Evolutionary conservation across 768 basidiomycete species (phyloP), one percentile per base, ranked within the genome.

Genomic region (Auriscalpium vulgare): DNA sequence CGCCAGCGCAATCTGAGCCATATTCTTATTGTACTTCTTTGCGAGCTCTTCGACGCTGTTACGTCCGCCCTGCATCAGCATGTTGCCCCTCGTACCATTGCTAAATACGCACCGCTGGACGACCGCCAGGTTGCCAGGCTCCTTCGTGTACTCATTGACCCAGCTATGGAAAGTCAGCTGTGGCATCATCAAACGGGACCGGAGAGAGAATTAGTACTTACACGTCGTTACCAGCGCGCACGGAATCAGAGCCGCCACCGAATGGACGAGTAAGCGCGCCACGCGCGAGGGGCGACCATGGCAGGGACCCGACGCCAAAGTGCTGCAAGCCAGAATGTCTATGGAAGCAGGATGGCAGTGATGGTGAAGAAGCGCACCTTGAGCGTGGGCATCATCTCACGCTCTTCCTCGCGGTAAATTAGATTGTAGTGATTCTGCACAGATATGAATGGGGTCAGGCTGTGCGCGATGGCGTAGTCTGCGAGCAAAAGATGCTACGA

Each of bases 391-490:
- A 80, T 76, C 78, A 80, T 78, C 61, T 79, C 77, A 16, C 75
- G 73, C 62, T 81, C 83, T 64, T 85, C 83, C 64, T 84, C 83
- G 45, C 82, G 76, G 62, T 84, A 84, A 40, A 80, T 47, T 5
- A 81, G 71, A 56, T 65, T 76, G 63, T 84, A 77, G 58, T 80
- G 76, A 66, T 84, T 82, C 66, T 84, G 51, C 51, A 51, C 37
- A 8, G 37, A 36, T 29, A 51, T 51, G 37, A 51, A 51, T 10
- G 50, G 50, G 34, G 50, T 53, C n/a, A 53, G 43, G 8, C 43
- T 53, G 38, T 53, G 37, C 6, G 17, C 4, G 38, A 53, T 53
- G n/a, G 51, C 51, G 16, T 53, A 53, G 50, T 51, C 50, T 51
- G 37, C 11, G 4, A 8, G 9, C 14, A 29, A 21, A 17, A 49